Evolutionary conservation across 2,329 filamentous ascomycete species (phyloP).

Genomic region (Hypoxylon sp.): DNA sequence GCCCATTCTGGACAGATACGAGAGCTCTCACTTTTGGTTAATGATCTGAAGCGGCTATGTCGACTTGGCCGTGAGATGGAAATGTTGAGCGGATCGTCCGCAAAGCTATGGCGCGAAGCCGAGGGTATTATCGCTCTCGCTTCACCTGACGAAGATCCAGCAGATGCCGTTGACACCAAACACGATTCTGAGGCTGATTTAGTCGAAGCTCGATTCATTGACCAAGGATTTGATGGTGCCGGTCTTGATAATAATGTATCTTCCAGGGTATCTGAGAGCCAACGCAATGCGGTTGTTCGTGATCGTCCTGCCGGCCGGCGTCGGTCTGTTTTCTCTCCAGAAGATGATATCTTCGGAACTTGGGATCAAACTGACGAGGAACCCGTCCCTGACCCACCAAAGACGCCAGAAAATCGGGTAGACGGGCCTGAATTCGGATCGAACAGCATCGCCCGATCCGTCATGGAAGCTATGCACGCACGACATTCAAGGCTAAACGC

Average conservation of each 20-base stretch:
- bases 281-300: constrained; percentile 67
- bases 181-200: constrained; percentile 58
- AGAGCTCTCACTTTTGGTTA: constrained; percentile 85
- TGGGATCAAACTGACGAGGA: constrained; percentile 62
- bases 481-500: constrained; percentile 64
- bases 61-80: constrained; percentile 78
- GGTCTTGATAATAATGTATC: constrained; percentile 62
- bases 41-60: constrained; percentile 84
- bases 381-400: constrained; percentile 56
- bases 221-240: constrained; percentile 65
- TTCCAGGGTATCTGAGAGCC: constrained; percentile 58
- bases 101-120: constrained; percentile 81
- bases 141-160: constrained; percentile 74
- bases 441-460: constrained; percentile 70
- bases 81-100: constrained; percentile 72
- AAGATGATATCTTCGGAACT: constrained; percentile 76
- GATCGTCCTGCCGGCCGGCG: constrained; percentile 68
- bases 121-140: constrained; percentile 91
- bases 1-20: constrained; percentile 87
- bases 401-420: constrained; percentile 59
- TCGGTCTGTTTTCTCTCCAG: constrained; percentile 74
- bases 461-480: constrained; percentile 75
- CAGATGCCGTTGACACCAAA: constrained; percentile 58
- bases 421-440: constrained; percentile 57
- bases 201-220: constrained; percentile 63